Evolutionary conservation across 1,139 yeast species (phyloP), one percentile per base, ranked within the genome.

Genomic region (Yamadazyma sp.): DNA sequence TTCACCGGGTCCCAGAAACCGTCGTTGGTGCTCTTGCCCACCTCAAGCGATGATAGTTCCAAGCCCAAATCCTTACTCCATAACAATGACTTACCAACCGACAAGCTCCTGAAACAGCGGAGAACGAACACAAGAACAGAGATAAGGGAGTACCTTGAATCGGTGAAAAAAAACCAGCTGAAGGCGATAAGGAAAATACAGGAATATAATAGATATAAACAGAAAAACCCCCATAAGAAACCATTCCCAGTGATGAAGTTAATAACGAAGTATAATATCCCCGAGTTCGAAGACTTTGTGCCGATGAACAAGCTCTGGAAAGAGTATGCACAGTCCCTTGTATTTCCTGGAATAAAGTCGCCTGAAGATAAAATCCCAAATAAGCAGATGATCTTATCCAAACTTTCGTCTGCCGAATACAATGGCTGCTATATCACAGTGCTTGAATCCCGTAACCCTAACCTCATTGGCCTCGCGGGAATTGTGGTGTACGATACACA

Each of bases 401-500:
- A 83, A 52, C 62, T 91, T 26, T 75, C 92, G 0, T 74, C 83
- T 46, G 92, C 96, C 1, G 98, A 92, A 54, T 87, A 76, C 59
- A 86, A 85, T 50, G 98, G 98, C 2, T 80, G 95, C 15, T 58
- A 66, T 31, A 45, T 91, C 17, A 69, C 73, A 12, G 92, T 91
- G 0, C 54, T 71, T 1, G 75, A 79, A 34, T 73, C 89, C 10
- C 62, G 67, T 15, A 86, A 86, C 51, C 66, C 73, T 2, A 74
- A 79, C 36, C 55, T 79, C 40, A 73, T 83, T 5, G 96, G 96
- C 0, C 52, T 75, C 14, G 51, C 71, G 31, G 98, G 98, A 0
- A 85, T 91, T 5, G 88, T 91, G 1, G 66, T 88, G 1, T 87
- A 95, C 84, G 98, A 92, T 56, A 79, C 92, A 6, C 91, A 87